Conservation (phyloP, 106 monocot genomes). For the Dioscorea dumetorum region DNA sequence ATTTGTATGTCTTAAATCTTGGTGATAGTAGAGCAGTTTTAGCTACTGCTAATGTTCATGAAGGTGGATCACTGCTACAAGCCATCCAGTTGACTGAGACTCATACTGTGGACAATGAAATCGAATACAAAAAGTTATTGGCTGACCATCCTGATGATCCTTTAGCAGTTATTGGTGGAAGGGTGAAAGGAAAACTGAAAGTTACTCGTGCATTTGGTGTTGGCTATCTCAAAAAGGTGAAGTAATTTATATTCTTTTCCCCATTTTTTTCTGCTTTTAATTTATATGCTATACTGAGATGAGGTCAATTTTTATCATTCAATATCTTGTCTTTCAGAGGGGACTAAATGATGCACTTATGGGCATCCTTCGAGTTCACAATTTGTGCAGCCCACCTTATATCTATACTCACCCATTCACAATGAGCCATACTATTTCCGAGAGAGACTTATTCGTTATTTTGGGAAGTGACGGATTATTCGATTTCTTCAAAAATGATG, state of each 20-base stretch:
- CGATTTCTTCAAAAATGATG: slow-evolving; percentile 69
- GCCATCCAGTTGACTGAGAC: slow-evolving; percentile 73
- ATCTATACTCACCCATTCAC: slow-evolving; percentile 67
- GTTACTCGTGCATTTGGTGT: slow-evolving; percentile 87
- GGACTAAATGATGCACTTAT: slow-evolving; percentile 74
- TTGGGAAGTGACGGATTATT: slow-evolving; percentile 87
- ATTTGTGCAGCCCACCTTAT: slow-evolving; percentile 69
- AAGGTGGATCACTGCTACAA: slow-evolving; percentile 19
- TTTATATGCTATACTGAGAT: too few relatives aligned
- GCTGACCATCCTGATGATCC: slow-evolving; percentile 73
- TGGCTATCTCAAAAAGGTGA: slow-evolving; percentile 83
- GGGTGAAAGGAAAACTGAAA: slow-evolving; percentile 76
- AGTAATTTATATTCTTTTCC: neutral
- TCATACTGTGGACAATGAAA: slow-evolving; percentile 55
- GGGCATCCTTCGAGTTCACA: slow-evolving; percentile 76
- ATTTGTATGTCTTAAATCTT: slow-evolving; percentile 62
- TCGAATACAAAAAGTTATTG: slow-evolving; percentile 43
- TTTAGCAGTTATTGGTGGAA: slow-evolving; percentile 37
- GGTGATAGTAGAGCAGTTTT: slow-evolving; percentile 94
- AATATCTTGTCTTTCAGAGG: slow-evolving; percentile 28
- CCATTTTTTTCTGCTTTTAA: too few relatives aligned
- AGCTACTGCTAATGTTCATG: slow-evolving; percentile 21
- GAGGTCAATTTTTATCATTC: too few relatives aligned
- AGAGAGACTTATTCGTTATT: slow-evolving; percentile 74
- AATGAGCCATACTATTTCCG: slow-evolving; percentile 45